Evolutionary conservation across 2,329 filamentous ascomycete species (phyloP).

Genomic region (Monilinia aucupariae): DNA sequence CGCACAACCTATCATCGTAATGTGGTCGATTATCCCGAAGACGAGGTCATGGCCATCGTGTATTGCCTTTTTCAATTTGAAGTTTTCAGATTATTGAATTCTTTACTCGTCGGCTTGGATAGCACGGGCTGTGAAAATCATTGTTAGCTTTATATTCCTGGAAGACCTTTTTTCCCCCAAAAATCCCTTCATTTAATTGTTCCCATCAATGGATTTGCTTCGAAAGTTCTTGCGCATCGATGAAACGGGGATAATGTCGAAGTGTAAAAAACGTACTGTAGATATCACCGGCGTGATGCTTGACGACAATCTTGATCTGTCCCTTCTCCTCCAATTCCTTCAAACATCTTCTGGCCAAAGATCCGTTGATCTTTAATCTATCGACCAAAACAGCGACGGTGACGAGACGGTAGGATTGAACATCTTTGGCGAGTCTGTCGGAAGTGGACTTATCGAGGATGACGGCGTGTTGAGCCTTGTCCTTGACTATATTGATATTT

Average conservation of each 20-base stretch:
- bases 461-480: slow-evolving; percentile 99
- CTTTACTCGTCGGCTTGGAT: slow-evolving; percentile 47
- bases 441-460: slow-evolving; percentile 96
- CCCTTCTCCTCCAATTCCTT: slow-evolving; percentile 96
- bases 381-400: slow-evolving; percentile 98
- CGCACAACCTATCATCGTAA: slow-evolving; percentile 14
- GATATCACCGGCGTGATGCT: slow-evolving; percentile 96
- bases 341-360: slow-evolving; percentile 83
- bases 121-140: slow-evolving; percentile 49
- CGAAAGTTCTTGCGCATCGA: neutral
- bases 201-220: no score
- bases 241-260: neutral
- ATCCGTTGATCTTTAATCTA: slow-evolving; percentile 99
- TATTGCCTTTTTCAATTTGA: slow-evolving; percentile 11
- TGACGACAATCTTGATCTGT: slow-evolving; percentile 95
- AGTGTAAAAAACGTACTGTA: slow-evolving; percentile 63
- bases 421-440: slow-evolving; percentile 99
- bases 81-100: slow-evolving; percentile 16
- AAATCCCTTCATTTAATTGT: no score
- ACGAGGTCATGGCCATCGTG: slow-evolving; percentile 14
- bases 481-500: slow-evolving; percentile 71
- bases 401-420: slow-evolving; percentile 99
- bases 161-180: neutral
- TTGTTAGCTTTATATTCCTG: slow-evolving; percentile 5
- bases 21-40: slow-evolving; percentile 11